Evolutionary conservation across 495 filamentous ascomycete species (phyloP).

Genomic region (Aspergillus conjunctus): DNA sequence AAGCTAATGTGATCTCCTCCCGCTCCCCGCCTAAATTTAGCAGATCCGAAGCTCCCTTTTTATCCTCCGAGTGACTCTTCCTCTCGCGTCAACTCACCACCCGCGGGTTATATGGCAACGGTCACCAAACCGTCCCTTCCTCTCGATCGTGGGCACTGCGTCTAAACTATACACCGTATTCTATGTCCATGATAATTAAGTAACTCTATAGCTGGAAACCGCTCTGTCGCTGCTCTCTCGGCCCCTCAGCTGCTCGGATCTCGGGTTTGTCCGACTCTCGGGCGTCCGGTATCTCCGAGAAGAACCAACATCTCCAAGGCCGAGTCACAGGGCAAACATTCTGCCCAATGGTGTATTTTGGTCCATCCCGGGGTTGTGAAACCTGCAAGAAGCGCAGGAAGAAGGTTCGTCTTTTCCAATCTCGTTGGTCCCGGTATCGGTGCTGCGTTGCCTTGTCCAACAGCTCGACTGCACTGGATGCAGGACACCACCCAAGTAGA

Average conservation of each 20-base stretch:
- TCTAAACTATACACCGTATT: too few species aligned
- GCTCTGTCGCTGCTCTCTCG: too few species aligned
- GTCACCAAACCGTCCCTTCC: too few species aligned
- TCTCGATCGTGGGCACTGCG: too few species aligned
- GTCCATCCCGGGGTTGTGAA: slow-evolving; percentile 35
- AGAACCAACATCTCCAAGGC: background rate
- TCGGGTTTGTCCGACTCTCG: background rate
- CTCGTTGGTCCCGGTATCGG: background rate
- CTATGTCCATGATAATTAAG: too few species aligned
- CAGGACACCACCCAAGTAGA: too few species aligned
- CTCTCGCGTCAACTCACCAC: background rate
- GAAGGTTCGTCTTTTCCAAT: slow-evolving; percentile 28
- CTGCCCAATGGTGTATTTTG: slow-evolving; percentile 33
- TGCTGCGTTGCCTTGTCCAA: too few species aligned
- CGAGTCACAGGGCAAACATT: background rate
- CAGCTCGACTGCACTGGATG: background rate
- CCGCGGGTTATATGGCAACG: too few species aligned
- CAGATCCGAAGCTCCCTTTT: background rate
- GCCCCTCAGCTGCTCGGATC: too few species aligned
- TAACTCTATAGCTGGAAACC: too few species aligned
- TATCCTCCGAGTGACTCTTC: background rate
- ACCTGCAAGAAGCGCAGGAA: slow-evolving; percentile 37
- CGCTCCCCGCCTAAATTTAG: background rate
- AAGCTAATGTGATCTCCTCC: background rate
- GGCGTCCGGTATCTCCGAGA: background rate